Evolutionary conservation across 345 rosid species (phyloP).

Genomic region (Syzygium grande): DNA sequence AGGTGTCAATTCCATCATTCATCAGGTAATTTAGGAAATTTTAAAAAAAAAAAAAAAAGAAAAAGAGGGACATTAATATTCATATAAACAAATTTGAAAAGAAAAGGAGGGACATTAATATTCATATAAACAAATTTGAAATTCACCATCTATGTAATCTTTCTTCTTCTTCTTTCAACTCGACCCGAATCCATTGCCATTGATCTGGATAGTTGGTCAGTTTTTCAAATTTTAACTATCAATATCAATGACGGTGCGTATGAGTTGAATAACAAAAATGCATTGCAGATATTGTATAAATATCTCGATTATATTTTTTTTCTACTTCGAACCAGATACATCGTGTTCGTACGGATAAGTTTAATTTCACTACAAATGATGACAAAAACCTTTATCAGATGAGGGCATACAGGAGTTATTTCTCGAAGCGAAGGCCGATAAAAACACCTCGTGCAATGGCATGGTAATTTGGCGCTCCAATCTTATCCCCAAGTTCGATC

Average conservation of each 20-base stretch:
- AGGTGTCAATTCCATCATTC: neutral
- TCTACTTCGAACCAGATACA: accelerated
- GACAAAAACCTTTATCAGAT: neutral
- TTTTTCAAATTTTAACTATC: neutral
- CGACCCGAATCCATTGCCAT: accelerated
- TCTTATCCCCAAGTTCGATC: neutral
- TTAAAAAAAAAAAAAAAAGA: neutral
- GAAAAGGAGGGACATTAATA: neutral
- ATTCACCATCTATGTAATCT: neutral
- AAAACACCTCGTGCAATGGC: neutral
- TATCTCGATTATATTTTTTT: neutral
- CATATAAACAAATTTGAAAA: neutral
- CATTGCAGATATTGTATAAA: neutral
- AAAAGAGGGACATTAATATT: neutral
- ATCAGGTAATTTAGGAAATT: neutral
- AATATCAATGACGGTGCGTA: neutral
- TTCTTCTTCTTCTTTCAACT: neutral
- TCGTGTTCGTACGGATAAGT: neutral
- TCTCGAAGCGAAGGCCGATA: neutral
- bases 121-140: neutral
- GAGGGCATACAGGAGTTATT: neutral
- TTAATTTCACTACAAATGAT: too few relatives aligned
- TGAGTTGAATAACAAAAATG: neutral
- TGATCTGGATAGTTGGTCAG: neutral
- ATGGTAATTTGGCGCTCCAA: neutral